Conservation (phyloP, 768 basidiomycete genomes). For the Auricularia heimuer region DNA sequence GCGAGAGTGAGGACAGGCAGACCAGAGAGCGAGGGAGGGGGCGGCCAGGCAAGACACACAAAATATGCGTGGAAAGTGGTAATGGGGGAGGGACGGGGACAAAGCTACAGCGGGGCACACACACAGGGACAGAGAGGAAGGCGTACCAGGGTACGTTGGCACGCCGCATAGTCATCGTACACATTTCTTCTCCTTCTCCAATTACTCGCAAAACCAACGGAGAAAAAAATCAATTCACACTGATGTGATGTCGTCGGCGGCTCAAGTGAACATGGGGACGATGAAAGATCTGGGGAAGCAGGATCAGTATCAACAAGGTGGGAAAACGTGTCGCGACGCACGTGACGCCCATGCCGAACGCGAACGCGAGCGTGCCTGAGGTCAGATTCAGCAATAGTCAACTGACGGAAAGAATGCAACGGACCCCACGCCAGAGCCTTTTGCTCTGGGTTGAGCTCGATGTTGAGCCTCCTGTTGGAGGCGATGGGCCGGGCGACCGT, state of each 20-base stretch:
- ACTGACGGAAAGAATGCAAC: neutral
- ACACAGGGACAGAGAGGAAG: neutral
- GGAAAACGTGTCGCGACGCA: neutral
- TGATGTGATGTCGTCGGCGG: neutral
- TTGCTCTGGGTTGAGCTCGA: constrained; percentile 3
- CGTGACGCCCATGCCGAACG: constrained; percentile 1
- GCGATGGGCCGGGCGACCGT: constrained; percentile 8
- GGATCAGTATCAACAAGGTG: neutral
- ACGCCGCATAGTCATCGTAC: neutral
- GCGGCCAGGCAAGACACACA: neutral
- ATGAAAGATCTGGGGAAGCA: neutral
- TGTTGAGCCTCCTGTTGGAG: constrained; percentile 1
- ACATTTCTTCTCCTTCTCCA: neutral
- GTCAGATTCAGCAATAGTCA: neutral
- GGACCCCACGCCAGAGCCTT: neutral
- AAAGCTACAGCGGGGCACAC: neutral
- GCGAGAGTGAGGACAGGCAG: neutral
- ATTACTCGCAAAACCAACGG: neutral
- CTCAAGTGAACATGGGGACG: neutral
- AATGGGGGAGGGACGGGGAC: neutral
- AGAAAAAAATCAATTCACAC: neutral
- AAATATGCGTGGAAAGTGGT: too few relatives aligned
- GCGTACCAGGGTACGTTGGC: neutral
- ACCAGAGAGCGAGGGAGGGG: neutral
- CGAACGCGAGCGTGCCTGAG: neutral